phyloP scores from a whole-genome alignment of 192 early-diverging fungal species.

The Backusella australiensis region DNA sequence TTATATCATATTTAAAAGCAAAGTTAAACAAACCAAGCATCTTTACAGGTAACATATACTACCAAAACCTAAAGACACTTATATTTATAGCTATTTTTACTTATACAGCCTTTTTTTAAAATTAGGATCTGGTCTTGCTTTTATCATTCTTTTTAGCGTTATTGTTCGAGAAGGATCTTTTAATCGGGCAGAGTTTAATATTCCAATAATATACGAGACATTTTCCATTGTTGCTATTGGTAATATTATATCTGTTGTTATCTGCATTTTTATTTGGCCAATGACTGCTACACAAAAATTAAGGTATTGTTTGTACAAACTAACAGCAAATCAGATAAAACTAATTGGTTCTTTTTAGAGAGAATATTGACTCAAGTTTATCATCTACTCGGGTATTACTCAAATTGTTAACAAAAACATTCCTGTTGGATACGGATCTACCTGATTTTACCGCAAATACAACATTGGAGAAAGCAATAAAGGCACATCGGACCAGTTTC shows the following conservation, averaged over 20 bases:
- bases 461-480: constrained; percentile 55
- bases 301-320: constrained; percentile 25
- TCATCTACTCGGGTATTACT: constrained; percentile 54
- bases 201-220: constrained; percentile 35
- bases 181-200: constrained; percentile 34
- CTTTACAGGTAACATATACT: constrained; percentile 37
- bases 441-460: constrained; percentile 47
- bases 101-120: neutral
- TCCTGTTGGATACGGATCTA: constrained; percentile 51
- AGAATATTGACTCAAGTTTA: constrained; percentile 45
- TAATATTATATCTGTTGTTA: constrained; percentile 33
- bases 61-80: too few species aligned
- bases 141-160: constrained; percentile 47
- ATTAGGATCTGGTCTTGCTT: constrained; percentile 38
- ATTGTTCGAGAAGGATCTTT: constrained; percentile 41
- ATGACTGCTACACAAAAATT: constrained; percentile 47
- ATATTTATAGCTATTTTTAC: neutral
- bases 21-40: constrained; percentile 43
- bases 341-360: constrained; percentile 16
- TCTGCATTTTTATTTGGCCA: constrained; percentile 47
- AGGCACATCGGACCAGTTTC: constrained; percentile 55
- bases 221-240: constrained; percentile 39
- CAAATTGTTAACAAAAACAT: constrained; percentile 61
- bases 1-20: constrained; percentile 47
- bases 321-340: neutral